phyloP scores from a whole-genome alignment of 148 eudicot genomes.

The Silene uniflora region DNA sequence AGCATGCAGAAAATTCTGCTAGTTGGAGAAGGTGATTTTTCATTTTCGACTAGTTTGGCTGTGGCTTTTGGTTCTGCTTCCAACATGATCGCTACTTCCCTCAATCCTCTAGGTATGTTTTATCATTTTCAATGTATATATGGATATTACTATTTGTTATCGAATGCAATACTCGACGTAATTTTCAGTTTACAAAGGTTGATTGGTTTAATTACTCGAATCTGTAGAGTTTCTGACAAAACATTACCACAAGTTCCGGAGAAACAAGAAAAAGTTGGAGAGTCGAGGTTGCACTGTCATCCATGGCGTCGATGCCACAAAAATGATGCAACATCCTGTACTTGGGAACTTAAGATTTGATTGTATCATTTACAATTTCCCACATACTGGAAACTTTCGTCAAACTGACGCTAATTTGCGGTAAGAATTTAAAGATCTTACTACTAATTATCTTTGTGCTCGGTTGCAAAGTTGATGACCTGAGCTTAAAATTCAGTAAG shows the following conservation, averaged over 20 bases:
- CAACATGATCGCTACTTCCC: slow-evolving; percentile 26
- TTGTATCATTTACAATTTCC: slow-evolving; percentile 29
- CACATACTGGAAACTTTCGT: slow-evolving; percentile 12
- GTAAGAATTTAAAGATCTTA: slow-evolving; percentile 10
- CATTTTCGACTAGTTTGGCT: slow-evolving; percentile 21
- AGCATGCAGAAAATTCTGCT: slow-evolving; percentile 11
- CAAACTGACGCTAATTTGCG: not conserved
- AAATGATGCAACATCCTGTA: slow-evolving; percentile 9
- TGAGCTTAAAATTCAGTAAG: no score
- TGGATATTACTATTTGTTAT: no score
- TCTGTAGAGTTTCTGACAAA: slow-evolving; percentile 3
- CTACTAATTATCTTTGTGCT: no score
- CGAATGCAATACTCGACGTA: no score
- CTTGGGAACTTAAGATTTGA: slow-evolving; percentile 9
- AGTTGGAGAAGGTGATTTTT: slow-evolving; percentile 31
- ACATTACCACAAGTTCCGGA: not conserved
- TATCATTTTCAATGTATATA: no score
- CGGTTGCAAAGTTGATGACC: no score
- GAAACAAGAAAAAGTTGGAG: not conserved
- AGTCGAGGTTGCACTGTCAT: slow-evolving; percentile 14
- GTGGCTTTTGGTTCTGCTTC: slow-evolving; percentile 20
- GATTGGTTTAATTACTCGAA: not conserved
- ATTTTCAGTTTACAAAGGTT: not conserved
- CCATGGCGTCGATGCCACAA: slow-evolving; percentile 24
- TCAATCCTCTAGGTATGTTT: not conserved